Evolutionary conservation across 2,329 filamentous ascomycete genomes (phyloP), one percentile per base, ranked within the genome.

Genomic region (Phyllosticta ampelicida): DNA sequence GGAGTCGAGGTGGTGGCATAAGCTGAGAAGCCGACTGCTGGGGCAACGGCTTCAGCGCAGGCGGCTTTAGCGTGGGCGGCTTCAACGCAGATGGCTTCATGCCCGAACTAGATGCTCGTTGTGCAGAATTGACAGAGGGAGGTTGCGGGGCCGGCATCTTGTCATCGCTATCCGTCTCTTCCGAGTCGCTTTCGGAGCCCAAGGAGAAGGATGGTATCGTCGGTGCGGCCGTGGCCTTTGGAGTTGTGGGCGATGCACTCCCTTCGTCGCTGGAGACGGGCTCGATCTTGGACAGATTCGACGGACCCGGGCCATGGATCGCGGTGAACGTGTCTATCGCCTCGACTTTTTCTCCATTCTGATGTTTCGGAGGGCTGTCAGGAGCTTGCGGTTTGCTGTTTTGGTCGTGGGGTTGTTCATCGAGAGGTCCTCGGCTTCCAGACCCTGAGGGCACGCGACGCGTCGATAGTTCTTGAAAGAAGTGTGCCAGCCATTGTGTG

Each of bases 41-140:
- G 11, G 49, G 48, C 6, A 56, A 56, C 30, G 60, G 58, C 26
- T 51, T 58, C 19, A 57, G 60, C 36, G 30, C 51, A 5, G 54
- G 48, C 8, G 60, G 48, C 23, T 26, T 3, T 8, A 44, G n/a
- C 6, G 36, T 44, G 13, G 51, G 36, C 16, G 36, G 36, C 36
- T 44, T 44, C 36, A 44, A 5, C n/a, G 36, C 36, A n/a, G 36
- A 16, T 44, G 36, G 36, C 36, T 44, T 44, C 36, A 44, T 44
- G 2, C 36, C 13, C 21, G 53, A 19, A 10, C 65, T 63, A 54
- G 72, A 74, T 13, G 74, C 71, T 61, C 75, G 67, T 61, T 77
- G 75, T 9, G 73, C 75, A 9, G 75, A 77, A 63, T 77, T 76
- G 30, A 73, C 60, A 1, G 75, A 74, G 28, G 75, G 75, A 55